These are phyloP conservation scores for Ophiostoma quercus DNA, from an alignment of 2,329 filamentous ascomycete species.

Conservation along the genomic window DNA sequence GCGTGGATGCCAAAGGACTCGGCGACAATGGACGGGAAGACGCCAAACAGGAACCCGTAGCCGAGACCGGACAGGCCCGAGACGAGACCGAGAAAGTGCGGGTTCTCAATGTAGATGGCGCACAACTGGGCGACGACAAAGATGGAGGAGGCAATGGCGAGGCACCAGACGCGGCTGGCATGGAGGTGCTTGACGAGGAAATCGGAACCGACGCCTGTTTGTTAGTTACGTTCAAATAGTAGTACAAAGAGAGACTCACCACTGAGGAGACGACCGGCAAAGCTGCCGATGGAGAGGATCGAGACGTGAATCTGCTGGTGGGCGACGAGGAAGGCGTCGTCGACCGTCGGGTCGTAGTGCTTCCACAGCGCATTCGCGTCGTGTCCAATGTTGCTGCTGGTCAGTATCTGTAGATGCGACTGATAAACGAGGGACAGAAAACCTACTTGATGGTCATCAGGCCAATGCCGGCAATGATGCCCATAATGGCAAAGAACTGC, in stretches of 20 bases:
- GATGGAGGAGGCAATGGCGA: constrained; percentile 69
- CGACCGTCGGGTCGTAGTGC: constrained; percentile 69
- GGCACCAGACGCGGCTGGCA: constrained; percentile 84
- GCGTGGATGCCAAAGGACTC: constrained; percentile 88
- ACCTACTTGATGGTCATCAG: constrained; percentile 98
- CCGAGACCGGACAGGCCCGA: constrained; percentile 80
- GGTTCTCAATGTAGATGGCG: constrained; percentile 70
- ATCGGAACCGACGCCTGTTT: constrained; percentile 71
- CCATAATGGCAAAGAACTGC: constrained; percentile 84
- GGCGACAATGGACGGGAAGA: constrained; percentile 82
- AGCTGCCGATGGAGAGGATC: constrained; percentile 84
- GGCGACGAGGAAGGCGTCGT: constrained; percentile 68
- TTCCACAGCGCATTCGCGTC: constrained; percentile 83
- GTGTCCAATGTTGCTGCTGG: constrained; percentile 82
- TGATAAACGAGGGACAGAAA: constrained; percentile 2
- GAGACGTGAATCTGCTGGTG: constrained; percentile 90
- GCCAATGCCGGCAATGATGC: constrained; percentile 84
- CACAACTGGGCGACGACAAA: constrained; percentile 76
- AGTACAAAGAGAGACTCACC: constrained; percentile 34
- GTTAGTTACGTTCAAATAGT: neutral
- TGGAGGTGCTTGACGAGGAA: constrained; percentile 75
- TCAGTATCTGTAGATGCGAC: constrained; percentile 1
- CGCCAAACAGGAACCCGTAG: constrained; percentile 91
- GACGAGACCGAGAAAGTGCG: constrained; percentile 68
- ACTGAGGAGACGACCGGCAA: constrained; percentile 71